A percentile compares a stretch with the other conserved stretches of the same genome.
phyloP scores from a whole-genome alignment of 2,329 filamentous ascomycete genomes.

The Talaromyces sp. region DNA sequence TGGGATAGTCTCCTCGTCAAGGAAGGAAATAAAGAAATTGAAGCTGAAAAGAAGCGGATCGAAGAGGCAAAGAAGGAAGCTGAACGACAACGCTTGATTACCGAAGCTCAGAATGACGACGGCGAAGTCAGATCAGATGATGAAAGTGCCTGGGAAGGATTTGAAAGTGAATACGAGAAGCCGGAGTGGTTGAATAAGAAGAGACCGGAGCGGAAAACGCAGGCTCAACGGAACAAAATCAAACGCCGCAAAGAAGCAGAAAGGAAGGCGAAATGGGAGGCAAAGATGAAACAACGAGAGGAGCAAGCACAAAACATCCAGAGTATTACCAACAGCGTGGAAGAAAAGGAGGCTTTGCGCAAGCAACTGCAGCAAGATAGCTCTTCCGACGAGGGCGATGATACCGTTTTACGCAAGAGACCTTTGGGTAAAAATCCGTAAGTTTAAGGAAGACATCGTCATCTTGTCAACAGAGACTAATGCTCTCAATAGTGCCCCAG shows the following conservation, averaged over 20 bases:
- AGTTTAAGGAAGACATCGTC: slow-evolving; percentile 19
- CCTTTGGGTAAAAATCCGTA: slow-evolving; percentile 60
- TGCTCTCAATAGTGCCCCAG: slow-evolving; percentile 46
- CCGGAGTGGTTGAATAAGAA: slow-evolving; percentile 64
- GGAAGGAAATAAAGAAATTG: slow-evolving; percentile 74
- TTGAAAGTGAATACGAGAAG: slow-evolving; percentile 74
- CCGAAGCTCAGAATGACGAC: slow-evolving; percentile 68
- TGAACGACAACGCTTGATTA: slow-evolving; percentile 62
- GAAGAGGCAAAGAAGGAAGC: slow-evolving; percentile 62
- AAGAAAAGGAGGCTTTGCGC: slow-evolving; percentile 48
- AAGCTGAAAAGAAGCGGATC: slow-evolving; percentile 69
- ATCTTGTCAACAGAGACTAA: slow-evolving; percentile 19
- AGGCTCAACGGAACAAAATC: slow-evolving; percentile 77
- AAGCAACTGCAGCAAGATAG: slow-evolving; percentile 28
- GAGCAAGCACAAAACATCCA: slow-evolving; percentile 67
- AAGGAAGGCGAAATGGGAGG: slow-evolving; percentile 67
- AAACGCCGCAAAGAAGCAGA: slow-evolving; percentile 87
- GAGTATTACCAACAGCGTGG: slow-evolving; percentile 54
- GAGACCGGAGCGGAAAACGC: slow-evolving; percentile 77
- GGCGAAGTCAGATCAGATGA: slow-evolving; percentile 73
- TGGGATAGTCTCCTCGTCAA: slow-evolving; percentile 71
- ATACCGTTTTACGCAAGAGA: slow-evolving; percentile 61
- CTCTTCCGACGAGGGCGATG: slow-evolving; percentile 52
- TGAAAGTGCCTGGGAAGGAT: slow-evolving; percentile 86
- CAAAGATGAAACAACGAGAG: slow-evolving; percentile 66